A percentile compares a stretch with the other conserved stretches of the same genome.
Evolutionary conservation across 352 stramenopile genomes (phyloP).

Genomic region (Globisporangium uncinulatum): DNA sequence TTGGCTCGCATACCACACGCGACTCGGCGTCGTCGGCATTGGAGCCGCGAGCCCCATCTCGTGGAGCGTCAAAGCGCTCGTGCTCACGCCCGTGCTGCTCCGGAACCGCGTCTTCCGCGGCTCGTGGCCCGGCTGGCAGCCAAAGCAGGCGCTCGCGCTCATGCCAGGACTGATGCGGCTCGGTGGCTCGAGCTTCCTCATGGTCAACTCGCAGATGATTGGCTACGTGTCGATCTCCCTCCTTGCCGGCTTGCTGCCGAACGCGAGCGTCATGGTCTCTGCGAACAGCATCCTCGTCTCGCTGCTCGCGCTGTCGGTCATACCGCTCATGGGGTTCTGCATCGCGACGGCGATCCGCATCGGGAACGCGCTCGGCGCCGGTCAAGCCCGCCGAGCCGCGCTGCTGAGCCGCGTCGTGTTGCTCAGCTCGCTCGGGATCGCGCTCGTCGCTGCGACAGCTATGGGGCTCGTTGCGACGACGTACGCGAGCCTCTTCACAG

Average conservation of each 20-base stretch:
- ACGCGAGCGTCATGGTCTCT: conserved; percentile 24
- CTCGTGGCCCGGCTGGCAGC: conserved; percentile 19
- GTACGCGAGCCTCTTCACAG: conserved; percentile 16
- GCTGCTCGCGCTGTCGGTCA: conserved; percentile 22
- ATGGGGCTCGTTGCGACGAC: conserved; percentile 15
- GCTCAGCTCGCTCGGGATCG: conserved; percentile 8
- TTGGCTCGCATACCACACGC: conserved; percentile 27
- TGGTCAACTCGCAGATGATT: conserved; percentile 20
- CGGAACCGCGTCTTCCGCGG: conserved; percentile 16
- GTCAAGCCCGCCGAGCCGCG: conserved; percentile 18
- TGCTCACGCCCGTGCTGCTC: conserved; percentile 19
- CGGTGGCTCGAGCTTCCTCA: conserved; percentile 10
- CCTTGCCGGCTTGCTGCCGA: conserved; percentile 23
- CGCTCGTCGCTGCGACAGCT: conserved; percentile 15
- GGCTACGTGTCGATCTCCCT: conserved; percentile 16
- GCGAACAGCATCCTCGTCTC: conserved; percentile 29
- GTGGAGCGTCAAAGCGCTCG: conserved; percentile 17
- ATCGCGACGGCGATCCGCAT: conserved; percentile 29
- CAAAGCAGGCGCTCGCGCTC: conserved; percentile 9
- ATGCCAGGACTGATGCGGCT: conserved; percentile 11
- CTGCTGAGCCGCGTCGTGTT: conserved; percentile 18
- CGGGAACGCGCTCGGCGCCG: conserved; percentile 28
- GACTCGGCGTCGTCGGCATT: conserved; percentile 30
- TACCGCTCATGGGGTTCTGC: conserved; percentile 23
- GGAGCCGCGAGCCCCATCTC: conserved; percentile 20